These are phyloP conservation scores for Calcarisporium arbuscula DNA, from an alignment of 2,329 filamentous ascomycete genomes.

Conservation along the genomic window DNA sequence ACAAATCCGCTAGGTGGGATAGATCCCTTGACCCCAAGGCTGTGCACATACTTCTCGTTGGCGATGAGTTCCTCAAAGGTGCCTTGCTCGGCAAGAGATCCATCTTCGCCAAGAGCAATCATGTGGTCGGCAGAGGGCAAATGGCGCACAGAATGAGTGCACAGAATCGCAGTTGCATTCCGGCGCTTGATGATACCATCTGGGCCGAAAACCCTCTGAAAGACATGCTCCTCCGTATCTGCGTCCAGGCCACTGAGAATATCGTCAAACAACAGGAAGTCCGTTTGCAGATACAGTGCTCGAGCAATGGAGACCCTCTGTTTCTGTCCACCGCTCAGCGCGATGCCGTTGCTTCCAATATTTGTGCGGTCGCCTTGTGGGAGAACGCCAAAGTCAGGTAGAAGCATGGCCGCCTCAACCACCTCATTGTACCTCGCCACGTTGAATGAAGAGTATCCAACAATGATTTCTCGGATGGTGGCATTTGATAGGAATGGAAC, in stretches of 20 bases:
- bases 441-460: conserved; percentile 25
- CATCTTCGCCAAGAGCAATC: conserved; percentile 35
- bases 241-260: conserved; percentile 37
- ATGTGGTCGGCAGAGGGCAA: conserved; percentile 37
- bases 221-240: conserved; percentile 35
- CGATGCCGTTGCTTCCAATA: conserved; percentile 35
- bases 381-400: conserved; percentile 22
- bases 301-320: conserved; percentile 33
- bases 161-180: conserved; percentile 31
- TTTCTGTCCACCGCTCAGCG: conserved; percentile 35
- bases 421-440: conserved; percentile 26
- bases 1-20: neutral
- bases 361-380: conserved; percentile 29
- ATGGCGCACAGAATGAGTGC: conserved; percentile 22
- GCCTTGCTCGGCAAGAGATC: conserved; percentile 36
- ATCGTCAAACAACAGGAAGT: conserved; percentile 40
- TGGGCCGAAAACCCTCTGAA: conserved; percentile 31
- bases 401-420: conserved; percentile 26
- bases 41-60: conserved; percentile 31
- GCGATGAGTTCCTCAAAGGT: conserved; percentile 17
- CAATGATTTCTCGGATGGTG: conserved; percentile 30
- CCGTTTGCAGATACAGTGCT: conserved; percentile 33
- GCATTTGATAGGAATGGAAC: conserved; percentile 25
- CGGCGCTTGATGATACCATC: conserved; percentile 31
- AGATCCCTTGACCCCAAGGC: conserved; percentile 24